Evolutionary conservation across 768 basidiomycete species (phyloP).

Genomic region (Agrocybe praecox): DNA sequence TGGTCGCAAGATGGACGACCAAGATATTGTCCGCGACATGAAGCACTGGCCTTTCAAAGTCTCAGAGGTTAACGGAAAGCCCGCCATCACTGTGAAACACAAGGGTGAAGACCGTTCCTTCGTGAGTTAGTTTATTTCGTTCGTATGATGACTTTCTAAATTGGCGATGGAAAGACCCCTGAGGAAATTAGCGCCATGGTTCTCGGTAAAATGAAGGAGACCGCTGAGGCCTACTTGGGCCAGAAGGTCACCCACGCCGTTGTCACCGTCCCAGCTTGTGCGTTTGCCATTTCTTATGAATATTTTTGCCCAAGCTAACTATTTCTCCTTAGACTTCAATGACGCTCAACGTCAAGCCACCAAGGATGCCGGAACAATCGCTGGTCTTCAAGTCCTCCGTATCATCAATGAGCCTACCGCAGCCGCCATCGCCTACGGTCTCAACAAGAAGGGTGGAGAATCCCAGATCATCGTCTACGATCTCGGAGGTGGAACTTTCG

Average conservation of each 20-base stretch:
- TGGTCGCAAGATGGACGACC: constrained; percentile 82
- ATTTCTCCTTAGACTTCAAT: constrained; percentile 76
- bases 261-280: constrained; percentile 95
- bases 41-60: constrained; percentile 94
- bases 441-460: constrained; percentile 94
- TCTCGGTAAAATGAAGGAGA: constrained; percentile 98
- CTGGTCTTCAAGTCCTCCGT: constrained; percentile 92
- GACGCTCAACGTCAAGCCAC: constrained; percentile 99
- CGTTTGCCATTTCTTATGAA: constrained; percentile 22
- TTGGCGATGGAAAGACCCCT: constrained; percentile 59
- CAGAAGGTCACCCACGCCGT: constrained; percentile 97
- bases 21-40: constrained; percentile 77
- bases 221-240: constrained; percentile 96
- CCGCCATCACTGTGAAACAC: constrained; percentile 76
- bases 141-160: background rate
- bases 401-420: constrained; percentile 99
- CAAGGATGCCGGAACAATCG: constrained; percentile 96
- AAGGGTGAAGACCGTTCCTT: constrained; percentile 82
- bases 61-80: constrained; percentile 79
- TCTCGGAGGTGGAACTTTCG: constrained; percentile 98
- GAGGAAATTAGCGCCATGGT: constrained; percentile 98
- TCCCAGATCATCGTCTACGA: constrained; percentile 98
- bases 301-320: background rate
- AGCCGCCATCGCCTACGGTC: constrained; percentile 96
- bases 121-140: constrained; percentile 46